Base-by-base conservation (phyloP, 345 rosid genomes). In the Pistacia vera region DNA sequence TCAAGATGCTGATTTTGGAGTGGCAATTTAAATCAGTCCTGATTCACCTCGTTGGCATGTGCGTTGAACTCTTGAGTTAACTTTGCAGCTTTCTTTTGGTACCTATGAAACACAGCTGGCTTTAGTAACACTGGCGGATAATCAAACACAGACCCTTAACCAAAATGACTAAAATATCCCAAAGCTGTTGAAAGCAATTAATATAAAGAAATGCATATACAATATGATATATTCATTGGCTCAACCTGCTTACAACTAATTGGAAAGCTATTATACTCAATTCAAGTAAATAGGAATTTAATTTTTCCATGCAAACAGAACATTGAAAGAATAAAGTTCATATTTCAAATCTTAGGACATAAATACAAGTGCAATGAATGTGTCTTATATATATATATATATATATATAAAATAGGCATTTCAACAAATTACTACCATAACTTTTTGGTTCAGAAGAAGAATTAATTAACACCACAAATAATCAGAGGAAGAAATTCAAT, bases 81-180 rank as follows among this genome's bases (percentile, higher is more conserved):
- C 85, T 72, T 78, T 22, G 92, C 84, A 77, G 90, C 88, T 73
- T 65, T 79, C 83, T 74, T 89, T 73, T 80, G 90, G 78, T 82
- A 89, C 85, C 92, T 89, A 76, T 48, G 36, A 75, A 82, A 69
- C 66, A 57, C n/a, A 63, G 54, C 44, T 41, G n/a, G 55, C 41
- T 30, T 68, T 44, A 66, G n/a, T 73, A 22, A 35, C 66, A 69
- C 17, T 56, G n/a, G 30, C 17, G 1, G 2, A 30, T 12, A 56
- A 35, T 49, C 57, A 66, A 60, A 49, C 36, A 60, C 10, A 25
- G 28, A 25, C 41, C 20, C 66, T 25, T 71, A 11, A 25, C 2
- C 2, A 71, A 22, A 30, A 59, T 16, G 9, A 59, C 13, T 30
- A 18, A 41, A 41, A 10, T 33, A 13, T 12, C 48, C 22, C 17